phyloP scores from a whole-genome alignment of 176 grass and related monocot species.

The Calamus simplicifolius region DNA sequence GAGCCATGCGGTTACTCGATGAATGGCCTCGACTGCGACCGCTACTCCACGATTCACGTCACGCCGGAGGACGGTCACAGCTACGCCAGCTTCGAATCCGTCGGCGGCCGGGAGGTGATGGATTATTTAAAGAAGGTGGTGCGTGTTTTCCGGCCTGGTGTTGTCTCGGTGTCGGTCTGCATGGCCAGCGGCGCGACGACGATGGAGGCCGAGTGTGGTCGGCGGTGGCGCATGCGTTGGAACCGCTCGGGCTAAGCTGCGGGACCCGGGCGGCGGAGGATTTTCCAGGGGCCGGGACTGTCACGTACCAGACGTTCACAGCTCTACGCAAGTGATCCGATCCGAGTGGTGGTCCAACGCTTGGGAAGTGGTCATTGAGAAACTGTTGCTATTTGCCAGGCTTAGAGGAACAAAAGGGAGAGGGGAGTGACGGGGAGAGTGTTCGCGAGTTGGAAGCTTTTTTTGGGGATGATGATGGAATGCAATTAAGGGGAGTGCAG shows the following conservation, averaged over 20 bases:
- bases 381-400: too few relatives aligned
- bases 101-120: neutral
- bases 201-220: slow-evolving; percentile 1
- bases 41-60: slow-evolving; percentile 45
- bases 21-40: slow-evolving; percentile 28
- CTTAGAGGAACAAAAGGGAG: too few relatives aligned
- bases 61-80: slow-evolving; percentile 43
- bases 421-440: too few relatives aligned
- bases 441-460: too few relatives aligned
- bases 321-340: neutral
- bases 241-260: slow-evolving; percentile 23
- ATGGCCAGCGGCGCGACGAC: neutral
- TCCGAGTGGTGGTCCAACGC: too few relatives aligned
- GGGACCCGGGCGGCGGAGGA: slow-evolving; percentile 11
- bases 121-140: neutral
- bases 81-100: slow-evolving; percentile 43
- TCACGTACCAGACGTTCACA: slow-evolving; percentile 36
- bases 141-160: slow-evolving; percentile 18
- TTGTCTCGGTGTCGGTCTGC: slow-evolving; percentile 22
- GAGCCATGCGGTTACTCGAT: slow-evolving; percentile 41
- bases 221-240: slow-evolving; percentile 15
- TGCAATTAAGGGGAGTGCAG: too few relatives aligned
- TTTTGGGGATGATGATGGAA: too few relatives aligned
- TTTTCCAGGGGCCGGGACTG: slow-evolving; percentile 21
- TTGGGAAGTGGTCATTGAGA: too few relatives aligned